Conservation (phyloP, 2,329 filamentous ascomycete genomes). For the Pseudonectria buxi region DNA sequence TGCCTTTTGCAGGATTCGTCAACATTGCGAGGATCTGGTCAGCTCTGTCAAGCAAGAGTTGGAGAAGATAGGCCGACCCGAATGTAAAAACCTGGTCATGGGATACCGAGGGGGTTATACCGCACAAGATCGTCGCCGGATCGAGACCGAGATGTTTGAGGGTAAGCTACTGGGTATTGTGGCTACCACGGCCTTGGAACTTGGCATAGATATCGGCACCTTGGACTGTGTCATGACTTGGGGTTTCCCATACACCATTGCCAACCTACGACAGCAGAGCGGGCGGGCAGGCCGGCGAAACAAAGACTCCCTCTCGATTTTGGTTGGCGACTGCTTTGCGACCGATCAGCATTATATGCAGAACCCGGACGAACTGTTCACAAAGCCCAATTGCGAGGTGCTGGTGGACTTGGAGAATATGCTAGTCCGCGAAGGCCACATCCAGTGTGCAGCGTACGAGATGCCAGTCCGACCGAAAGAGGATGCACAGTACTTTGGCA, state of each 20-base stretch:
- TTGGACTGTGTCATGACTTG: constrained; percentile 90
- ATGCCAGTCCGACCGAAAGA: constrained; percentile 80
- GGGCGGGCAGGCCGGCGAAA: constrained; percentile 87
- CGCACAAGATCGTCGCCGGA: constrained; percentile 76
- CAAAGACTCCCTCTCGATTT: constrained; percentile 83
- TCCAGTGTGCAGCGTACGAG: constrained; percentile 92
- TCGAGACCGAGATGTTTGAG: constrained; percentile 96
- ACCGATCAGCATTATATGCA: constrained; percentile 97
- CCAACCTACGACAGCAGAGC: constrained; percentile 90
- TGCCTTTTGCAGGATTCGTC: constrained; percentile 82
- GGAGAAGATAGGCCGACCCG: constrained; percentile 61
- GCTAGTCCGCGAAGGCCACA: constrained; percentile 83
- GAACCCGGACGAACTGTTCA: constrained; percentile 90
- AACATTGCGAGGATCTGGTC: constrained; percentile 80
- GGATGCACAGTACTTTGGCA: constrained; percentile 74
- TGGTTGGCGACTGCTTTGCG: constrained; percentile 83
- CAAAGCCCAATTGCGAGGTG: constrained; percentile 79
- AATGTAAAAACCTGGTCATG: constrained; percentile 79
- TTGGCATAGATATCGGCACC: constrained; percentile 92
- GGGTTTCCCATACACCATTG: constrained; percentile 92
- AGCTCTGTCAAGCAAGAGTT: constrained; percentile 75
- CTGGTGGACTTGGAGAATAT: constrained; percentile 91
- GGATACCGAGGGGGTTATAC: constrained; percentile 94
- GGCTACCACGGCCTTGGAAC: constrained; percentile 84
- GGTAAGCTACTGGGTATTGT: constrained; percentile 89